Evolutionary conservation across 164 flowering plant genomes (phyloP).

Genomic region (Nymphaea thermarum): DNA sequence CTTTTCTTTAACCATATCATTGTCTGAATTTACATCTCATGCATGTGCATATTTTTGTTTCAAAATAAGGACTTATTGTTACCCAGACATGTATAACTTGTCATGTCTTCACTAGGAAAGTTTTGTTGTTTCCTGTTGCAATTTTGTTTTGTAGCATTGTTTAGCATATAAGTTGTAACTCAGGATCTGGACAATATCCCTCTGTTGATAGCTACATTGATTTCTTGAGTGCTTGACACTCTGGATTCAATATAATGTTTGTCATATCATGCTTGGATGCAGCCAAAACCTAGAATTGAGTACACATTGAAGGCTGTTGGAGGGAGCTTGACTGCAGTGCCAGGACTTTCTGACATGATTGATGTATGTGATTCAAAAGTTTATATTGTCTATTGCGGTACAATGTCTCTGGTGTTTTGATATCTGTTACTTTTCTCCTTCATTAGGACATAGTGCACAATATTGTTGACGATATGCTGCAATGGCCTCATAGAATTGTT

Average conservation of each 20-base stretch:
- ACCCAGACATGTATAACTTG: too few relatives aligned
- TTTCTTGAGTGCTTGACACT: background rate
- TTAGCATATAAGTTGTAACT: too few relatives aligned
- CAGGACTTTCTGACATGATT: slow-evolving; percentile 97
- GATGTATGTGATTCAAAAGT: slow-evolving; percentile 48
- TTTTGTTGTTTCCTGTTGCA: too few relatives aligned
- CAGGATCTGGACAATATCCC: too few relatives aligned
- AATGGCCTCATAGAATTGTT: slow-evolving; percentile 99
- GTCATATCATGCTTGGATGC: slow-evolving; percentile 4
- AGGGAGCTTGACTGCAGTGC: slow-evolving; percentile 94
- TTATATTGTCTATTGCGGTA: background rate
- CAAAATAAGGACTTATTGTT: too few relatives aligned
- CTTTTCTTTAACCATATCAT: too few relatives aligned
- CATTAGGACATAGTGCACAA: slow-evolving; percentile 81
- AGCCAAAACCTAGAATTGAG: slow-evolving; percentile 94
- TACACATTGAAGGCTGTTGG: slow-evolving; percentile 95
- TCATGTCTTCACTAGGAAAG: too few relatives aligned
- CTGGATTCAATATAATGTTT: background rate
- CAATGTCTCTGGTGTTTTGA: background rate
- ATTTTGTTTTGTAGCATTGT: too few relatives aligned
- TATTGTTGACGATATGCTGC: slow-evolving; percentile 85
- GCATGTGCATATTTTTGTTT: too few relatives aligned
- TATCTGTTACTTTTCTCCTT: background rate
- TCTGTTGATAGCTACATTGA: too few relatives aligned
- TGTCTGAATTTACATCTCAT: too few relatives aligned